Evolutionary conservation across 2,329 filamentous ascomycete species (phyloP).

Genomic region (Aspergillus hortae): DNA sequence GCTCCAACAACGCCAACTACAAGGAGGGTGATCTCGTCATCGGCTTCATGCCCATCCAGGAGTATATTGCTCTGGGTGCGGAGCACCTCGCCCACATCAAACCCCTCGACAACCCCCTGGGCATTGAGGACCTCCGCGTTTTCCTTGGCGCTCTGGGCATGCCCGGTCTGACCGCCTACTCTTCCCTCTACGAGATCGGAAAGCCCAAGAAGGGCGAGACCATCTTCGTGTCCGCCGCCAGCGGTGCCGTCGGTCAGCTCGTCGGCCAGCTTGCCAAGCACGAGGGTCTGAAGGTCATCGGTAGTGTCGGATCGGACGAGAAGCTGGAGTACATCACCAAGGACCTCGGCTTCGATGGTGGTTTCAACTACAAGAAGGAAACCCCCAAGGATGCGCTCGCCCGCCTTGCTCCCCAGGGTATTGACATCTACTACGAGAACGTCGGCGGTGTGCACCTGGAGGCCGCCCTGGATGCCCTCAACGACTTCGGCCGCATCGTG

Average conservation of each 20-base stretch:
- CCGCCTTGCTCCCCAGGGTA: conserved; percentile 69
- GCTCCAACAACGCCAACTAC: conserved; percentile 63
- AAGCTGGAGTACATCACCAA: conserved; percentile 73
- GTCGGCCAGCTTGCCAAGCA: conserved; percentile 82
- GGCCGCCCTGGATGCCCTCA: conserved; percentile 63
- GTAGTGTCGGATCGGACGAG: conserved; percentile 73
- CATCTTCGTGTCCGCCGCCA: conserved; percentile 76
- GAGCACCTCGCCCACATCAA: conserved; percentile 42
- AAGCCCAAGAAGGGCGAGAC: conserved; percentile 74
- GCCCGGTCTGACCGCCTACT: conserved; percentile 73
- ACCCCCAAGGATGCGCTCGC: conserved; percentile 63
- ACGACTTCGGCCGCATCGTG: conserved; percentile 62
- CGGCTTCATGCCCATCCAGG: conserved; percentile 57
- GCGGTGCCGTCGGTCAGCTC: conserved; percentile 76
- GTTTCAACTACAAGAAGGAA: conserved; percentile 89
- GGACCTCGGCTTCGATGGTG: conserved; percentile 67
- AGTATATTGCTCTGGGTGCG: conserved; percentile 62
- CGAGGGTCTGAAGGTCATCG: conserved; percentile 74
- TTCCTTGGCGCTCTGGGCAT: conserved; percentile 77
- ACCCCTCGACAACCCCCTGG: conserved; percentile 63
- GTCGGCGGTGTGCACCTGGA: conserved; percentile 73
- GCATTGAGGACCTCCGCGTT: conserved; percentile 47
- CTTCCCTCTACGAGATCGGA: conserved; percentile 70
- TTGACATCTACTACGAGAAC: conserved; percentile 83
- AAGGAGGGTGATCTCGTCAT: conserved; percentile 64